Base-by-base conservation (phyloP, 768 basidiomycete genomes). In the Mycena vitilis region DNA sequence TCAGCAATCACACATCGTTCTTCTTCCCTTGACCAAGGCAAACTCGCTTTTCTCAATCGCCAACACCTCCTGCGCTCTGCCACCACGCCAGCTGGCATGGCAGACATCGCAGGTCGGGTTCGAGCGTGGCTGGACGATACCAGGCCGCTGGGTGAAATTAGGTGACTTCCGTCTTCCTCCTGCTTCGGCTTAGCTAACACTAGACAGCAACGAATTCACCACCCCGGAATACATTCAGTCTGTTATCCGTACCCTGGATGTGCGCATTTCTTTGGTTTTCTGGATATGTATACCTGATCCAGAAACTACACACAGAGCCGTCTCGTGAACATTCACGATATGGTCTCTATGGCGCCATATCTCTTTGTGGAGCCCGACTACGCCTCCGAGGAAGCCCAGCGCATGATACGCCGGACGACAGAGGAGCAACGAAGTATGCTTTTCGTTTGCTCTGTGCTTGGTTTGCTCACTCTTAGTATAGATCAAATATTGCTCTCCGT, bases 31-130 rank as follows among this genome's bases (percentile, higher is more conserved):
- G 94, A 96, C 69, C 85, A 87, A 0, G 78, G 79, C 12, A 98
- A 98, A 75, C 85, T 99, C 18, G 90, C 91, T 73, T 94, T 91
- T 75, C 81, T 99, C 61, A 98, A 99, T 77, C 95, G 95, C 74
- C 90, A 92, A 53, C 93, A 97, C 74, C 78, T 99, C 18, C 84
- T 88, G 79, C 81, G 81, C 20, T 82, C 80, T 63, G 86, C 88
- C 74, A 80, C 86, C 18, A 81, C 81, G 8, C 79, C 85, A 2
- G 79, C 84, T 16, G 89, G 87, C 1, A 81, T 91, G 30, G 74
- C 80, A n/a, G 73, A 78, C 0, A 81, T 95, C 5, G 88, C 91
- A 4, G 77, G 81, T 51, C 82, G 89, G 61, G 85, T 88, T 16
- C 86, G 85, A 12, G 36, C 34, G 16, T 72, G 66, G 71, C 54